These are phyloP conservation scores for Xylariaceae sp. DNA, from an alignment of 2,329 filamentous ascomycete species.

Conservation along the genomic window DNA sequence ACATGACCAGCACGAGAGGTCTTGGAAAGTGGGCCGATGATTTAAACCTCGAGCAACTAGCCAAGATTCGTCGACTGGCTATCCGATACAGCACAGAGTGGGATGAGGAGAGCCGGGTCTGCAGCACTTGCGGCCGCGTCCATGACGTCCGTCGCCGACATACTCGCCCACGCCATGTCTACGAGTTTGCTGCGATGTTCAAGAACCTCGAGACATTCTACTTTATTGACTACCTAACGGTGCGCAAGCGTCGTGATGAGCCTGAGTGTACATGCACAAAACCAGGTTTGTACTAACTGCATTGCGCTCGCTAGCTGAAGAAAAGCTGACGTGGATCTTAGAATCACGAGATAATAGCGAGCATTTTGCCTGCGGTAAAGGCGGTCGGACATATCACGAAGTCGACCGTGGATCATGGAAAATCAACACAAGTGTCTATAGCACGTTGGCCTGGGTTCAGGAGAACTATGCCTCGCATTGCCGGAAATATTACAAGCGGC, in stretches of 20 bases:
- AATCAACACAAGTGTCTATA: conserved; percentile 39
- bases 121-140: conserved; percentile 39
- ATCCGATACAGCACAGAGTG: conserved; percentile 48
- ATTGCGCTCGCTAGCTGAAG: background rate
- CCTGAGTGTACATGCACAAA: conserved; percentile 8
- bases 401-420: conserved; percentile 40
- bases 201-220: conserved; percentile 48
- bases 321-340: conserved; percentile 14
- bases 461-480: conserved; percentile 43
- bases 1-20: conserved; percentile 16
- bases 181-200: conserved; percentile 47
- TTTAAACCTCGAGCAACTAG: conserved; percentile 32
- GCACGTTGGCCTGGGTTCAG: conserved; percentile 44
- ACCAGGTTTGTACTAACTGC: conserved; percentile 18
- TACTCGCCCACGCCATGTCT: conserved; percentile 45
- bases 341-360: conserved; percentile 16
- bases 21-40: conserved; percentile 31
- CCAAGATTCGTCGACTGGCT: conserved; percentile 43
- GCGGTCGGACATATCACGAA: conserved; percentile 38
- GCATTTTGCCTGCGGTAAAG: conserved; percentile 33
- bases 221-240: conserved; percentile 48
- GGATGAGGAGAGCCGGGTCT: conserved; percentile 39
- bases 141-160: conserved; percentile 33
- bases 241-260: conserved; percentile 34
- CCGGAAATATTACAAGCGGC: conserved; percentile 36